Conservation (phyloP, 2,329 filamentous ascomycete genomes). For the Ceratocystis eucalypticola region DNA sequence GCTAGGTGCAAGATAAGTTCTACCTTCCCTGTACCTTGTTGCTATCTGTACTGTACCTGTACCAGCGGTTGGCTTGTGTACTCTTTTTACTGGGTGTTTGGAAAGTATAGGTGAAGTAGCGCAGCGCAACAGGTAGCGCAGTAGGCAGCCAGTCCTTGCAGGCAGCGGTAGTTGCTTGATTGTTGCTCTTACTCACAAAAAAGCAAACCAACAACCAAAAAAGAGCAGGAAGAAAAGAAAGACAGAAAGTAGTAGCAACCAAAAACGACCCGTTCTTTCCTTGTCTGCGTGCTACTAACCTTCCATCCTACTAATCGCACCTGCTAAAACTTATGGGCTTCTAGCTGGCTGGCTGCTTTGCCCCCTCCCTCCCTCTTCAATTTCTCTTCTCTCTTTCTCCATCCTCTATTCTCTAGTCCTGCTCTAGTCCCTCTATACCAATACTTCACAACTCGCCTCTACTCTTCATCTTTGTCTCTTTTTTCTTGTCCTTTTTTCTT, state of each 20-base stretch:
- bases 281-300: not conserved
- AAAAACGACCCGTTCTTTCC: constrained; percentile 4
- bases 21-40: not conserved
- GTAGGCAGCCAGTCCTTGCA: not conserved
- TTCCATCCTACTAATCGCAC: not conserved
- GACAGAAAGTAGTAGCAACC: not conserved
- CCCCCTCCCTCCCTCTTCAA: not conserved
- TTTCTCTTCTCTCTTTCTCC: constrained; percentile 1
- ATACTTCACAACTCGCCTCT: not conserved
- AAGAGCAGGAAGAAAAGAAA: no score
- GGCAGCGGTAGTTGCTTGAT: no score
- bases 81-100: not conserved
- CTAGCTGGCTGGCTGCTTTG: no score
- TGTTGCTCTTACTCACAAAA: not conserved
- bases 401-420: not conserved
- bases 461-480: not conserved
- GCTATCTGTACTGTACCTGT: not conserved
- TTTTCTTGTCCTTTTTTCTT: not conserved
- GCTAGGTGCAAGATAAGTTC: not conserved
- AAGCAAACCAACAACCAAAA: not conserved
- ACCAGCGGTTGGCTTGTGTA: not conserved
- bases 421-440: not conserved
- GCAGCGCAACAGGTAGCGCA: not conserved
- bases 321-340: no score
- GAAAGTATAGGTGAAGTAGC: not conserved